Conservation (phyloP, 306 rosid genomes). For the Fagus sylvatica region DNA sequence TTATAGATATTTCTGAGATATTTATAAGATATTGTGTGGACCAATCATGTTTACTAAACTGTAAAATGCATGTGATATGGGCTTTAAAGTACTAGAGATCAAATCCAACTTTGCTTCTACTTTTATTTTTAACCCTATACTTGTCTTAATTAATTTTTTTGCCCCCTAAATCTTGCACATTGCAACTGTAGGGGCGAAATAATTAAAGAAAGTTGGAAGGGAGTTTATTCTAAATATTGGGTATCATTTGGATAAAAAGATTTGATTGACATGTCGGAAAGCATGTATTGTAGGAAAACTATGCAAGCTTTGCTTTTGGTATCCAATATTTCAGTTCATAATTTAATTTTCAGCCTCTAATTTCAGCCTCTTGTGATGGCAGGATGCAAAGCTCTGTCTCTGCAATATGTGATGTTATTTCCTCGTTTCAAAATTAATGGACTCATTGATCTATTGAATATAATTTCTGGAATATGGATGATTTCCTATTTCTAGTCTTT, state of each 20-base stretch:
- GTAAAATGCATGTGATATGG: too few species aligned
- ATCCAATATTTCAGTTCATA: background rate
- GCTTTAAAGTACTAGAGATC: too few species aligned
- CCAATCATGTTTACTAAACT: too few species aligned
- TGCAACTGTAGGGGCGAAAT: too few species aligned
- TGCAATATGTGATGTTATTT: background rate
- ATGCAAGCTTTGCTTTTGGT: background rate
- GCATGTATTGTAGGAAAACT: background rate
- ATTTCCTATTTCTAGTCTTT: background rate
- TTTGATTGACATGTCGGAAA: background rate
- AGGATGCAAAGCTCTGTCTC: background rate
- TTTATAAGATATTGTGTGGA: too few species aligned
- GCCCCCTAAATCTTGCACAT: too few species aligned
- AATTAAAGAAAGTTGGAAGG: too few species aligned
- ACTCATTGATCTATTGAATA: background rate
- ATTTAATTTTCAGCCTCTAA: background rate
- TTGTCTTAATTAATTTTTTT: too few species aligned
- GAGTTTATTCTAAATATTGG: background rate
- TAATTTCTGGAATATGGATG: background rate
- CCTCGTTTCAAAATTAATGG: background rate
- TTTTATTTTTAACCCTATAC: too few species aligned
- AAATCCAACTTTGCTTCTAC: too few species aligned
- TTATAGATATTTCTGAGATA: too few species aligned
- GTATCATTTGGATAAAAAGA: background rate
- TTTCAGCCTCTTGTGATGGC: too few species aligned